These are phyloP conservation scores for Tetrahymena elliotti DNA, from an alignment of 73 alveolate species.

Conservation along the genomic window DNA sequence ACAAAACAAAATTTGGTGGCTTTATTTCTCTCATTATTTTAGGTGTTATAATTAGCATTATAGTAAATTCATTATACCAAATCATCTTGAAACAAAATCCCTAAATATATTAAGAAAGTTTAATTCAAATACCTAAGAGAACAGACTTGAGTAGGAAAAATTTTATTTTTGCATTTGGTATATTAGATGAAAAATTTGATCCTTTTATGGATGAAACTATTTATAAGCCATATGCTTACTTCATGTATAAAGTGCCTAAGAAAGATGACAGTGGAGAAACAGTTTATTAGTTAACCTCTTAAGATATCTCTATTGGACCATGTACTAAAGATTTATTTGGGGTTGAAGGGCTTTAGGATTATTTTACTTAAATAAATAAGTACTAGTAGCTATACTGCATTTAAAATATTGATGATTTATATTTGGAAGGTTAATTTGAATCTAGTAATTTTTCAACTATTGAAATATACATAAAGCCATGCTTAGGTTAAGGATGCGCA, in stretches of 20 bases:
- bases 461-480: not conserved
- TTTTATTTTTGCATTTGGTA: not conserved
- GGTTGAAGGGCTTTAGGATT: not conserved
- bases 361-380: not conserved
- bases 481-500: not conserved
- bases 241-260: not conserved
- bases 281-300: not conserved
- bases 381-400: not conserved
- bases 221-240: not conserved
- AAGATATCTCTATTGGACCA: not conserved
- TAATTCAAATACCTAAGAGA: not conserved
- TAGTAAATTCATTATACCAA: not conserved
- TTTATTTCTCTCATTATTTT: not conserved
- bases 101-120: not conserved
- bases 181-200: not conserved
- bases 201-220: not conserved
- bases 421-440: not conserved
- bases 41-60: not conserved
- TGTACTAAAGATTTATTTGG: not conserved
- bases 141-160: not conserved
- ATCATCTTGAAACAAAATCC: not conserved
- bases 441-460: not conserved
- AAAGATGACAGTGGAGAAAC: not conserved
- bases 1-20: not conserved
- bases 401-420: not conserved